Evolutionary conservation across 371 early-diverging fungal genomes (phyloP).

Genomic region (Apophysomyces elegans): DNA sequence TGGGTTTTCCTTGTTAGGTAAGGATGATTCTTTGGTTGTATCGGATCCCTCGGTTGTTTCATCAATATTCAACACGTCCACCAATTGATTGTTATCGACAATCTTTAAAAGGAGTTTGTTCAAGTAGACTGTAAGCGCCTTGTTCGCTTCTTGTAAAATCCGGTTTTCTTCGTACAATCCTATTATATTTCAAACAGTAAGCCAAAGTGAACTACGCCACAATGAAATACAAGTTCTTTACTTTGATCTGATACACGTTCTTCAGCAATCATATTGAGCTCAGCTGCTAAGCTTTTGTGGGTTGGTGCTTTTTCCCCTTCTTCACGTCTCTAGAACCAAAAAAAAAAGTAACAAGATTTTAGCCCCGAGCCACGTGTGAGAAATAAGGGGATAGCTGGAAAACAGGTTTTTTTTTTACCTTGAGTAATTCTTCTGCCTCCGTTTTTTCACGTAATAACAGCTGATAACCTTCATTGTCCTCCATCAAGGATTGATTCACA

Average conservation of each 20-base stretch:
- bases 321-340: not conserved
- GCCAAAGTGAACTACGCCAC: not conserved
- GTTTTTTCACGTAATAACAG: slow-evolving; percentile 79
- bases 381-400: not conserved
- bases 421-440: slow-evolving; percentile 72
- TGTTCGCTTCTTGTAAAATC: slow-evolving; percentile 33
- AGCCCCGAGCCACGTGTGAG: not conserved
- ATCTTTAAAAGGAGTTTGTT: slow-evolving; percentile 40
- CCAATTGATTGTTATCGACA: slow-evolving; percentile 32
- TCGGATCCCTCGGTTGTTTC: slow-evolving; percentile 13
- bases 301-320: slow-evolving; percentile 7
- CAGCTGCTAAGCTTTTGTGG: slow-evolving; percentile 17
- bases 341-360: not conserved
- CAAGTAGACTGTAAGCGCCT: slow-evolving; percentile 38
- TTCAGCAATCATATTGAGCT: slow-evolving; percentile 11
- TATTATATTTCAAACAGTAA: slow-evolving; percentile 3
- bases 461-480: slow-evolving; percentile 87
- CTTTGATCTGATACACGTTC: not conserved
- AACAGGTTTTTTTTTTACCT: slow-evolving; percentile 16
- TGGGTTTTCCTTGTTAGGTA: slow-evolving; percentile 1
- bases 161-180: slow-evolving; percentile 33
- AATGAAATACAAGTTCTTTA: not conserved
- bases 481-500: slow-evolving; percentile 71
- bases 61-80: slow-evolving; percentile 37
- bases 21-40: slow-evolving; percentile 1